Base-by-base conservation (phyloP, 2,329 filamentous ascomycete genomes). In the Aspergillus udagawae region DNA sequence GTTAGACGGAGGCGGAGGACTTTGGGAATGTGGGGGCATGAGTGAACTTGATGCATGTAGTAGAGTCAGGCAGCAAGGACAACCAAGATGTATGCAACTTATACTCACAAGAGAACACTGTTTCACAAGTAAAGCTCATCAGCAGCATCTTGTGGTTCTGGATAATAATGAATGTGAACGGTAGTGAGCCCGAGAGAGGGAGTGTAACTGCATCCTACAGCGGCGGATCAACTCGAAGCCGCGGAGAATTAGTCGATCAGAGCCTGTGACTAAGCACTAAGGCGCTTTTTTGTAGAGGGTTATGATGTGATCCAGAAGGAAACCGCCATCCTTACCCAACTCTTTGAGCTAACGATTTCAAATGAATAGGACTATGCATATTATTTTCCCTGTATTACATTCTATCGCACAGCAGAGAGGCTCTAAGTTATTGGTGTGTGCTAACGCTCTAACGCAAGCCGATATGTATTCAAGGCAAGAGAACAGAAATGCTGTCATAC, bases 11-110 rank as follows among this genome's bases (percentile, higher is more conserved):
- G 61, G 61, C 56, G 62, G 63, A 65, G 63, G 61, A 62, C 64
- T 63, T 58, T 65, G 66, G 60, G 63, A 68, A 70, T 69, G 70
- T 69, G 67, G 67, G 67, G 67, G 64, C 59, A 61, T 51, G 50
- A 52, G 61, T 59, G 53, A 59, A 53, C 50, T 54, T 54, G 51
- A 42, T 57, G 56, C 52, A 51, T 52, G 57, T 60, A 48, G 42
- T 44, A 12, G 44, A 42, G 28, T 41, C 49, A 52, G 57, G 21
- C 49, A 52, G 53, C 21, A 27, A 54, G 48, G 55, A 49, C 29
- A 54, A 38, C 14, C 44, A 48, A 29, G 50, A 56, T 44, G 53
- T 20, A 42, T 52, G 51, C 41, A 51, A 29, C 5, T 10, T 17
- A 32, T 47, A 67, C 65, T 67, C 51, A 66, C 63, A 58, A 53